Evolutionary conservation across 2,329 filamentous ascomycete genomes (phyloP).

Genomic region (Cordyceps pruinosa): DNA sequence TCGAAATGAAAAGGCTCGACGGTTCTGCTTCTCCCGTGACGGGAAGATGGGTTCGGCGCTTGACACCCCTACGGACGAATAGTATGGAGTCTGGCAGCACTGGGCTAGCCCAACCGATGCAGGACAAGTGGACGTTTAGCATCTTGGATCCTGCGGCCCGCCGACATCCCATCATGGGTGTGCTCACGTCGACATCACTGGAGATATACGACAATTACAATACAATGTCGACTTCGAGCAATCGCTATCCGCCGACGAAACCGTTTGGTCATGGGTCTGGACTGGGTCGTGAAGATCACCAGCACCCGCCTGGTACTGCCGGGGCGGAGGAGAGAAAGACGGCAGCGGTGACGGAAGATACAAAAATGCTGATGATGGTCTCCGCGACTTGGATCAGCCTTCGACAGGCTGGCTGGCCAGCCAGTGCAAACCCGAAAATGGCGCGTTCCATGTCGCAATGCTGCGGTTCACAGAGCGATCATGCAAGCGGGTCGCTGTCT

Average conservation of each 20-base stretch:
- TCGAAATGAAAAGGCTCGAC: slow-evolving; percentile 58
- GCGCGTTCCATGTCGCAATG: slow-evolving; percentile 20
- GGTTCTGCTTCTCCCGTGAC: slow-evolving; percentile 51
- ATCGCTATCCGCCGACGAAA: slow-evolving; percentile 41
- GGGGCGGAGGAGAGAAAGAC: slow-evolving; percentile 24
- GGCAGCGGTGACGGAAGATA: slow-evolving; percentile 24
- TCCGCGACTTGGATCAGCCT: slow-evolving; percentile 33
- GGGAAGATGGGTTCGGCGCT: slow-evolving; percentile 61
- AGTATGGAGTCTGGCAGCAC: slow-evolving; percentile 13
- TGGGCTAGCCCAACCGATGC: slow-evolving; percentile 30
- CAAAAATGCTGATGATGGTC: slow-evolving; percentile 31
- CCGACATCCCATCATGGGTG: slow-evolving; percentile 68
- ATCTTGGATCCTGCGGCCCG: slow-evolving; percentile 62
- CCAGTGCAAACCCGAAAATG: slow-evolving; percentile 23
- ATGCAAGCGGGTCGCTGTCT: slow-evolving; percentile 3
- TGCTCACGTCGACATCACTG: slow-evolving; percentile 54
- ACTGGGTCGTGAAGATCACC: slow-evolving; percentile 10
- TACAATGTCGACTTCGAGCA: slow-evolving; percentile 43
- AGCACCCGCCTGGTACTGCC: background rate
- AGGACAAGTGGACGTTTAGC: slow-evolving; percentile 64
- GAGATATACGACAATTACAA: slow-evolving; percentile 65
- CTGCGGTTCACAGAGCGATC: slow-evolving; percentile 16
- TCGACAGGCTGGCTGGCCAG: slow-evolving; percentile 30
- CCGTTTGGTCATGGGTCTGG: slow-evolving; percentile 22
- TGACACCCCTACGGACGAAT: slow-evolving; percentile 19